Base-by-base conservation (phyloP, 331 rosid genomes). In the Acacia pycnantha region DNA sequence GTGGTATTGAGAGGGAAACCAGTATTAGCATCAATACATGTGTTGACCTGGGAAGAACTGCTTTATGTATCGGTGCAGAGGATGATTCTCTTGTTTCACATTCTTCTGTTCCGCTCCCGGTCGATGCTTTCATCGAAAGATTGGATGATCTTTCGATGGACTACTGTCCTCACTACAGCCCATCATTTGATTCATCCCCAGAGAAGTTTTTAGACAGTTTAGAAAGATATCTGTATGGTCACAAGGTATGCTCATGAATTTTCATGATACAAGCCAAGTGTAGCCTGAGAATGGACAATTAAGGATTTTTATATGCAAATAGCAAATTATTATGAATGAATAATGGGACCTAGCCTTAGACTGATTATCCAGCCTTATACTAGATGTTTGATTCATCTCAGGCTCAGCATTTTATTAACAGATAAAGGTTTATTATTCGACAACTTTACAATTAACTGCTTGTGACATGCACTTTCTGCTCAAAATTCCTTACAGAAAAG, bases 51-150 rank as follows among this genome's bases (percentile, higher is more conserved):
- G 99, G 96, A 44, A 93, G 83, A 83, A 84, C 94, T 16, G 97
- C 98, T 81, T 94, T 95, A 31, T 92, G 82, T 51, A 88, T 93
- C 40, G 98, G 97, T 11, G 97, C 98, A 56, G 99, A 95, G 87
- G 99, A 95, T 88, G 99, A 93, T 88, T 95, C 98, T 43, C 89
- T 95, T 4, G 90, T 93, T 62, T 93, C 98, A 22, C 98, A 95
- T 90, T 95, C 99, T 0, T 95, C 98, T 0, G 99, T 95, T 83
- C 97, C 97, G 11, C 97, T 93, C 74, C 98, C 98, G 0, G 93
- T 93, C 5, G 98, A 95, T 86, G 96, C 93, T 83, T 95, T 92
- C 76, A 29, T 92, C 31, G 78, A 68, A 14, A 89, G 97, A 81
- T 69, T 95, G 85, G 97, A 85, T 81, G 97, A 92, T 84, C 97